Evolutionary conservation across 192 early-diverging fungal genomes (phyloP), one percentile per base, ranked within the genome.

Genomic region (Entophlyctis helioformis): DNA sequence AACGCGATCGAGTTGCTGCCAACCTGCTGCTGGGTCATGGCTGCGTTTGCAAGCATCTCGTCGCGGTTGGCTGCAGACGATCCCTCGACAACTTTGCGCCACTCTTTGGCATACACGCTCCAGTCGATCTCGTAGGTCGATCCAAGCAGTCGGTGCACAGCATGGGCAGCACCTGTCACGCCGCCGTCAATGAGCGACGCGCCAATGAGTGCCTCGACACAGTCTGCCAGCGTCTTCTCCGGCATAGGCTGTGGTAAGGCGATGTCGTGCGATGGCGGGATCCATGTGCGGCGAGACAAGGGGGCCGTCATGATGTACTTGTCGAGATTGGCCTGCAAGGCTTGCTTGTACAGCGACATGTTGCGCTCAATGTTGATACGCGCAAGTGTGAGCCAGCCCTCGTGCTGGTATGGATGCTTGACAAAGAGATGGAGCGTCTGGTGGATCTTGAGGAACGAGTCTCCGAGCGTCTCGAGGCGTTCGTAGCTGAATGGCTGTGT

Each of bases 401-500:
- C 63, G 36, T 54, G 46, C 20, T 52, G 50, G 26, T 62, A 39
- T 18, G 88, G 89, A 41, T 82, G 72, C 18, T 69, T 49, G 32
- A 83, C 84, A 58, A 83, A 96, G 26, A 91, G 60, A 48, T 81
- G 76, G 21, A 85, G 65, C 0, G 81, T 81, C 2, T 73, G 61
- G 1, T 82, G 60, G 39, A 84, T 71, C 54, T 96, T 96, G 19
- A 96, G 66, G 31, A 89, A 83, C 20, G 89, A 80, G 51, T 96
- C 91, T 7, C 92, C 92, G 13, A 93, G 64, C 4, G 82, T 80
- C 64, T 96, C 90, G 0, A 90, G 59, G 0, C 92, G 83, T 60
- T 96, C 87, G 54, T 96, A 93, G 54, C 85, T 75, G 44, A 66
- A 67, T 23, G 72, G 71, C 47, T 74, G 61, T 48, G 57, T 74